Percentiles rank a stretch among this genome's conserved stretches.
These are phyloP conservation scores for Globomyces sp. DNA, from an alignment of 371 early-diverging fungal genomes.

Conservation along the genomic window DNA sequence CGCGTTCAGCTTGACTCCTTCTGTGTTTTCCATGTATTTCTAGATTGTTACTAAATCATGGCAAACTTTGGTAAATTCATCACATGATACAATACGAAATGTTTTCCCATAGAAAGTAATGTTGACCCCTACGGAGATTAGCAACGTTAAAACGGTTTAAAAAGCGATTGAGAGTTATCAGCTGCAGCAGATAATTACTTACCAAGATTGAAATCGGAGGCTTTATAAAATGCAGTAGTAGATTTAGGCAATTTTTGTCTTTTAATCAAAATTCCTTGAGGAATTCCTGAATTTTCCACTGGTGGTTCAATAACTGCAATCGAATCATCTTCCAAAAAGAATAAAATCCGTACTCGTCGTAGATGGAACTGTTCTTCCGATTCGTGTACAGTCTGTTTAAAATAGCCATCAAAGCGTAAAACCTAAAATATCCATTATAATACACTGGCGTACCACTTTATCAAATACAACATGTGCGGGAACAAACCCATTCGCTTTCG, in stretches of 20 bases:
- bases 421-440: slow-evolving; percentile 32
- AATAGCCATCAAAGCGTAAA: slow-evolving; percentile 52
- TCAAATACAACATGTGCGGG: slow-evolving; percentile 55
- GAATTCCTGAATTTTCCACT: slow-evolving; percentile 54
- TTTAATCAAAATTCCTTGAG: slow-evolving; percentile 56
- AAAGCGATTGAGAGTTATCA: too few relatives aligned
- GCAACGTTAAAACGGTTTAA: too few relatives aligned
- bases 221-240: slow-evolving; percentile 43
- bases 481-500: slow-evolving; percentile 31
- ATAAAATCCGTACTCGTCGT: slow-evolving; percentile 50
- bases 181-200: slow-evolving; percentile 3
- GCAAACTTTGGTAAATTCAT: slow-evolving; percentile 52
- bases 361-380: slow-evolving; percentile 51
- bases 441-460: slow-evolving; percentile 47
- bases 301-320: slow-evolving; percentile 58
- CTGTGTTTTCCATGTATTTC: slow-evolving; percentile 47
- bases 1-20: slow-evolving; percentile 43
- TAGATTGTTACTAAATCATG: slow-evolving; percentile 12
- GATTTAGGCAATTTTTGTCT: slow-evolving; percentile 51
- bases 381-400: slow-evolving; percentile 55
- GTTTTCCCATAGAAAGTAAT: slow-evolving; percentile 56
- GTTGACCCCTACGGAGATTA: slow-evolving; percentile 9
- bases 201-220: slow-evolving; percentile 51
- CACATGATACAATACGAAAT: slow-evolving; percentile 50
- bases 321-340: slow-evolving; percentile 60